Conservation (phyloP, 1,284 basidiomycete species). For the Ganoderma multipileum region DNA sequence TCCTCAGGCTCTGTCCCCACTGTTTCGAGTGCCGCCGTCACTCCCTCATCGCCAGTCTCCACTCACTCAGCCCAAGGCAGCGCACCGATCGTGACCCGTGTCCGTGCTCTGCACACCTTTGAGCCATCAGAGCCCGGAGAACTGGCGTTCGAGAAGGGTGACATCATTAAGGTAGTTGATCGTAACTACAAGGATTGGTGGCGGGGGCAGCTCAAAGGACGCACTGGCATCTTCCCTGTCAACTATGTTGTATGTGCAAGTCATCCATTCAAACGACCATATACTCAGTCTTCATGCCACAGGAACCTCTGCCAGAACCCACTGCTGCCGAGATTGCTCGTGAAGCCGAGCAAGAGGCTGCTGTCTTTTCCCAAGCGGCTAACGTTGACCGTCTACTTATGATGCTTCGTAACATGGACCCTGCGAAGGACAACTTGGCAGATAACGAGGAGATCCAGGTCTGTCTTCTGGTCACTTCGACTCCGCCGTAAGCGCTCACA, state of each 20-base stretch:
- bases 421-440: conserved; percentile 84
- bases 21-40: conserved; percentile 29
- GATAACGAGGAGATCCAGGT: conserved; percentile 96
- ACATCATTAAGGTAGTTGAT: conserved; percentile 96
- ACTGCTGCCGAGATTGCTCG: conserved; percentile 79
- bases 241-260: conserved; percentile 86
- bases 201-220: conserved; percentile 91
- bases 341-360: conserved; percentile 90
- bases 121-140: conserved; percentile 91
- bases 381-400: conserved; percentile 90
- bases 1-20: conserved; percentile 27
- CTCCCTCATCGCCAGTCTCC: conserved; percentile 40
- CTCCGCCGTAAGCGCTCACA: not conserved
- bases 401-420: conserved; percentile 82
- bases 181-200: conserved; percentile 98
- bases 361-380: conserved; percentile 84
- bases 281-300: not conserved
- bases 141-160: conserved; percentile 91
- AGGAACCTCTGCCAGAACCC: conserved; percentile 92
- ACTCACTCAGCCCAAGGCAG: conserved; percentile 42
- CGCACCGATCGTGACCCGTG: conserved; percentile 73
- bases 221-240: conserved; percentile 97
- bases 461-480: not conserved
- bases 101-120: conserved; percentile 92
- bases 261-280: not conserved